phyloP scores from a whole-genome alignment of 164 flowering plant genomes.

The Magnolia officinalis region DNA sequence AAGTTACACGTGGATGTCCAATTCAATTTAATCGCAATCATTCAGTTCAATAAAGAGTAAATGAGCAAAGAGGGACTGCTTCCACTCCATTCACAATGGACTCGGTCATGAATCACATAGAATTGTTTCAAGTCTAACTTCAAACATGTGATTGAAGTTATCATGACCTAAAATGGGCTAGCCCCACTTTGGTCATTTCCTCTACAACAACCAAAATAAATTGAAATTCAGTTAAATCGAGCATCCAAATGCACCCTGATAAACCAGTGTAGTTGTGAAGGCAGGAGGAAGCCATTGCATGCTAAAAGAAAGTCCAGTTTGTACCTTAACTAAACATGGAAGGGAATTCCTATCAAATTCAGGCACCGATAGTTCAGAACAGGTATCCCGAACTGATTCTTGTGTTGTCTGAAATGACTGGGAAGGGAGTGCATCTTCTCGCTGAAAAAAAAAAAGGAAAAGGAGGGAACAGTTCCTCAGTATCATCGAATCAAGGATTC shows the following conservation, averaged over 20 bases:
- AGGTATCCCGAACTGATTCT: conserved; percentile 23
- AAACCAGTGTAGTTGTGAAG: neutral
- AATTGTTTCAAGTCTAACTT: too few relatives aligned
- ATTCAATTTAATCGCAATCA: too few relatives aligned
- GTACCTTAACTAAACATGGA: conserved; percentile 85
- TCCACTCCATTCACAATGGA: too few relatives aligned
- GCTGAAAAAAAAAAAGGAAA: conserved; percentile 22
- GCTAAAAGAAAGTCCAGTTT: neutral
- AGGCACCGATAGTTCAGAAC: neutral
- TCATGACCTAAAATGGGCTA: too few relatives aligned
- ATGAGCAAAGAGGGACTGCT: too few relatives aligned
- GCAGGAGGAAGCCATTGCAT: neutral
- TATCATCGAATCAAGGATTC: neutral
- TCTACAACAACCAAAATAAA: too few relatives aligned
- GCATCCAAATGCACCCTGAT: neutral
- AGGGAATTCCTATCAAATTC: conserved; percentile 30
- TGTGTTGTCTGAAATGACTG: conserved; percentile 19
- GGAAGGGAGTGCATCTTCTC: conserved; percentile 38
- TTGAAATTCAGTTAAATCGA: neutral
- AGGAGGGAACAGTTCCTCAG: neutral
- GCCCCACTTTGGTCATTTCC: too few relatives aligned
- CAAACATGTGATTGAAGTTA: too few relatives aligned
- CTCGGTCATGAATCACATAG: too few relatives aligned
- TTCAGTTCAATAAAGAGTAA: too few relatives aligned
- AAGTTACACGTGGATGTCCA: too few relatives aligned